phyloP scores from a whole-genome alignment of 73 alveolate genomes.

The Breviolum minutum region DNA sequence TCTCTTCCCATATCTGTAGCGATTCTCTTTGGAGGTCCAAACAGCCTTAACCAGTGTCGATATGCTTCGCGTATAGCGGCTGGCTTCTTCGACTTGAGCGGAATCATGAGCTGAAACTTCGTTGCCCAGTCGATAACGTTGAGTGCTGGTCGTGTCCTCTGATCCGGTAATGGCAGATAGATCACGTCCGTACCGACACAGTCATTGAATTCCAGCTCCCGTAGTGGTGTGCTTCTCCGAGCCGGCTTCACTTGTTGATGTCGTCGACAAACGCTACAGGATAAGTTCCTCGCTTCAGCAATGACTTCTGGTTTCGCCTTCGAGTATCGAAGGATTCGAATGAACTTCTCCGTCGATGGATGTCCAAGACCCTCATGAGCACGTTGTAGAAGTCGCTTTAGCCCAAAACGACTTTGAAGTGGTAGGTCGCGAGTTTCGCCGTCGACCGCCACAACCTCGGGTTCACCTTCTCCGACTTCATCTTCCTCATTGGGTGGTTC shows the following conservation, averaged over 20 bases:
- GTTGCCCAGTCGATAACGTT: not conserved
- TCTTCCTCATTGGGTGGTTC: not conserved
- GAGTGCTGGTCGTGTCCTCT: not conserved
- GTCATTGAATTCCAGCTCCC: not conserved
- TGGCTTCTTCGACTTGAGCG: not conserved
- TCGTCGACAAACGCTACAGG: not conserved
- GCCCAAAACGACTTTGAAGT: not conserved
- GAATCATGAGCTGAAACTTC: not conserved
- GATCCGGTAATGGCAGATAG: not conserved
- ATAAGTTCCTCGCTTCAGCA: not conserved
- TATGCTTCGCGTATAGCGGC: not conserved
- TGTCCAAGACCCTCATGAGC: conserved; percentile 1
- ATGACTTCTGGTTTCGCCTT: not conserved
- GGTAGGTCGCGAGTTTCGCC: not conserved
- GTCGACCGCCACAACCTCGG: not conserved
- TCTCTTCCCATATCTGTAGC: not conserved
- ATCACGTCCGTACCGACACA: not conserved
- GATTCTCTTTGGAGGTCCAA: not conserved
- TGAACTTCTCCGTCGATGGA: not conserved
- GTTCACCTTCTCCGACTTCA: not conserved
- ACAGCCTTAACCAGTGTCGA: not conserved
- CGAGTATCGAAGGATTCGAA: too few species aligned
- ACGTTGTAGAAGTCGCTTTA: not conserved
- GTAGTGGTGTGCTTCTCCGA: not conserved
- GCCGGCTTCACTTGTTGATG: not conserved